phyloP scores from a whole-genome alignment of 1,139 yeast species.

The Debaryomycetaceae sp. region DNA sequence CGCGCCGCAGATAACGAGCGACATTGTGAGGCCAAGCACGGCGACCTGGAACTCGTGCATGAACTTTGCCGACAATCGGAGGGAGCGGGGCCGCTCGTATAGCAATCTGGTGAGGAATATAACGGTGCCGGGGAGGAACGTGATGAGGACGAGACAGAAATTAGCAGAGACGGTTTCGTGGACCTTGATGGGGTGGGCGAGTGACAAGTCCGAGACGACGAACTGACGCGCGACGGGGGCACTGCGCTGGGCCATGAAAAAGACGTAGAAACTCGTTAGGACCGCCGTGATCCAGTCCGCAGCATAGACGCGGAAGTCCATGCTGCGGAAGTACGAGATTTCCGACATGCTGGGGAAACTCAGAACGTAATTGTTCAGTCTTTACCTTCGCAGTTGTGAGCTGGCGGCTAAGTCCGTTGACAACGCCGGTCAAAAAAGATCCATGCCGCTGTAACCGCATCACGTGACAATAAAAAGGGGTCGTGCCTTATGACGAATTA shows the following conservation, averaged over 20 bases:
- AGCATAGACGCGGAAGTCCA: constrained; percentile 8
- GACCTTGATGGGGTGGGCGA: constrained; percentile 65
- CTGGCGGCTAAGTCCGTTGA: not conserved
- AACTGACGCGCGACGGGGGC: constrained; percentile 16
- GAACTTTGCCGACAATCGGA: constrained; percentile 2
- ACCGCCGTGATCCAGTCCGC: constrained; percentile 27
- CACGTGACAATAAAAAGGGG: no score
- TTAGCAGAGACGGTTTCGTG: constrained; percentile 44
- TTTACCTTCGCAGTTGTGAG: not conserved
- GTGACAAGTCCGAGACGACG: constrained; percentile 21
- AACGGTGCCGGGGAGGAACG: constrained; percentile 27
- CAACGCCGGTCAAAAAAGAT: not conserved
- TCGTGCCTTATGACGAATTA: no score
- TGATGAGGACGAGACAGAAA: constrained; percentile 22
- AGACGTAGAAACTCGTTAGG: constrained; percentile 19
- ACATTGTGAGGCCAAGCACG: constrained; percentile 39
- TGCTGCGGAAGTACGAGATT: constrained; percentile 6
- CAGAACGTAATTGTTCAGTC: not conserved
- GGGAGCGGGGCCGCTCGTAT: constrained; percentile 10
- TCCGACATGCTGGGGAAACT: no score
- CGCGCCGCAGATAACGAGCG: constrained; percentile 32
- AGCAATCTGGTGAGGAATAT: constrained; percentile 20
- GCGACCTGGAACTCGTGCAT: constrained; percentile 35
- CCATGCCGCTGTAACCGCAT: constrained; percentile 1
- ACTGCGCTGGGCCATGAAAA: constrained; percentile 25